These are phyloP conservation scores for Penicillium freii DNA, from an alignment of 2,329 filamentous ascomycete species.

Conservation along the genomic window DNA sequence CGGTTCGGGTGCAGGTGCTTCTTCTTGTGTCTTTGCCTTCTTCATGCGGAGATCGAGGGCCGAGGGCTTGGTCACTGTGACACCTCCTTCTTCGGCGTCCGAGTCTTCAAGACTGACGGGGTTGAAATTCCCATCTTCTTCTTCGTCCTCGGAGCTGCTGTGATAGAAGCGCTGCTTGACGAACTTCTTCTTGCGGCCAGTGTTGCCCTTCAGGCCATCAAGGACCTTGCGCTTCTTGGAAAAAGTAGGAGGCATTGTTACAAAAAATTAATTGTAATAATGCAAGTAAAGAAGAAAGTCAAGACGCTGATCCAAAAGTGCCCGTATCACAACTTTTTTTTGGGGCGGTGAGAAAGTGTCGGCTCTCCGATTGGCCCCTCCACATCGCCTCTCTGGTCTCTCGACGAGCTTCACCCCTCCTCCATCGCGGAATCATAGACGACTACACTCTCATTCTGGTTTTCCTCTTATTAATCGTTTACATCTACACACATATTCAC, in stretches of 20 bases:
- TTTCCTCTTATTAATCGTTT: constrained; percentile 7
- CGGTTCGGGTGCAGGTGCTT: constrained; percentile 10
- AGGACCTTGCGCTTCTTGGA: constrained; percentile 59
- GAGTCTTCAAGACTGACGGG: constrained; percentile 52
- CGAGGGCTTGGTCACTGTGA: constrained; percentile 16
- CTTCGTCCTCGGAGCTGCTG: constrained; percentile 60
- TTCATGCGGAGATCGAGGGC: constrained; percentile 10
- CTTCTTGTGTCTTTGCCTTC: constrained; percentile 19
- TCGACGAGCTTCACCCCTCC: constrained; percentile 22
- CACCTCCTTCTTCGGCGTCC: constrained; percentile 37
- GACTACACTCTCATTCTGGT: neutral
- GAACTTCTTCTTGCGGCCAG: constrained; percentile 54
- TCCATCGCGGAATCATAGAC: constrained; percentile 7
- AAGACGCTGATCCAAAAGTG: constrained; percentile 4
- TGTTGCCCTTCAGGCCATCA: constrained; percentile 56
- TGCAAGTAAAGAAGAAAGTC: constrained; percentile 5
- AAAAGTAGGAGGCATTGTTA: constrained; percentile 41
- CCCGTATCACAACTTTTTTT: constrained; percentile 29
- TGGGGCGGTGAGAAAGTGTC: constrained; percentile 30
- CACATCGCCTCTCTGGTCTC: constrained; percentile 28
- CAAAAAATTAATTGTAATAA: constrained; percentile 12
- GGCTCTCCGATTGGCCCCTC: constrained; percentile 37
- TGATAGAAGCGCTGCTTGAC: constrained; percentile 64
- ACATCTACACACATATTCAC: constrained; percentile 21
- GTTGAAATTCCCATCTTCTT: constrained; percentile 50